Evolutionary conservation across 106 monocot species (phyloP).

Genomic region (Allium fistulosum): DNA sequence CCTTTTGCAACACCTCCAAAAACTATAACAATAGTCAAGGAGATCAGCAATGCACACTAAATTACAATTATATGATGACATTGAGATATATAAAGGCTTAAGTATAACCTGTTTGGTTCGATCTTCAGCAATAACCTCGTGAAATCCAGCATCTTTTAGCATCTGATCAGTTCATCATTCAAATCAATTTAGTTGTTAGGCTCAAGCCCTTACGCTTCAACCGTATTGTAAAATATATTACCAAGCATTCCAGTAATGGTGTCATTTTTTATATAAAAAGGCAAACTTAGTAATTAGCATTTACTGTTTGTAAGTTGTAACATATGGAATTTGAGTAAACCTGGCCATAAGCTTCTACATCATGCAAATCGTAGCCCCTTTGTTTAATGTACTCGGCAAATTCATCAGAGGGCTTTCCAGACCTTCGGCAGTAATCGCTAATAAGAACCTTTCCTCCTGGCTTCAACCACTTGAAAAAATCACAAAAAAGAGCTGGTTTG

Average conservation of each 20-base stretch:
- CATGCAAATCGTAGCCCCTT: slow-evolving; percentile 93
- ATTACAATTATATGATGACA: not conserved
- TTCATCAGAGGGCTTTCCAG: slow-evolving; percentile 54
- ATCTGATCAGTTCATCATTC: slow-evolving; percentile 29
- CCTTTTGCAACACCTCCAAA: slow-evolving; percentile 59
- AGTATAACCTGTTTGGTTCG: slow-evolving; percentile 74
- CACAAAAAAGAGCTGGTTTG: slow-evolving; percentile 67
- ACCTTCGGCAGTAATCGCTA: slow-evolving; percentile 83
- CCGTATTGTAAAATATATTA: no score
- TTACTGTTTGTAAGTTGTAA: no score
- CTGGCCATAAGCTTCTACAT: slow-evolving; percentile 78
- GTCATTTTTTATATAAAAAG: no score
- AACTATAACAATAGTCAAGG: slow-evolving; percentile 33
- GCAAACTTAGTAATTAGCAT: no score
- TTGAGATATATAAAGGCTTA: not conserved
- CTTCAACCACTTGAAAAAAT: slow-evolving; percentile 84
- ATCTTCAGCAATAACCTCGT: slow-evolving; percentile 85
- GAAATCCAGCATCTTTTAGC: slow-evolving; percentile 81
- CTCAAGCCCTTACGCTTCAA: no score
- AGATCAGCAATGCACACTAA: not conserved
- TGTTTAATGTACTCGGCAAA: slow-evolving; percentile 83
- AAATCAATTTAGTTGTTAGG: no score
- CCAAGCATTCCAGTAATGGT: no score
- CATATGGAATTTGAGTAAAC: slow-evolving; percentile 15
- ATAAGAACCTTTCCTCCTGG: slow-evolving; percentile 89